Base-by-base conservation (phyloP, 257 asterid genomes). In the Gentiana dahurica region DNA sequence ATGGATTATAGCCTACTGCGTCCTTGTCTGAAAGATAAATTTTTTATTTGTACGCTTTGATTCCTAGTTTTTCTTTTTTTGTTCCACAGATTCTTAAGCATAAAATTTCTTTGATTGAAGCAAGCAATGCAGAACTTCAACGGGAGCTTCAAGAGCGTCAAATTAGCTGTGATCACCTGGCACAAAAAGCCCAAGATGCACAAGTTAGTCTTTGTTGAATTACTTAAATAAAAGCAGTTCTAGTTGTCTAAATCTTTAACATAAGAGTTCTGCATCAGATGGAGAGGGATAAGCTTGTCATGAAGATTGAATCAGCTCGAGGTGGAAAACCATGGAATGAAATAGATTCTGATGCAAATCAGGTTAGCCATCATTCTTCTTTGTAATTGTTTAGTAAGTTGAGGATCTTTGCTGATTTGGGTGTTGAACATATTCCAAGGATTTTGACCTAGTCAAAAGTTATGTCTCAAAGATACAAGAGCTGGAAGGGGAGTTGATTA, bases 71-170 rank as follows among this genome's bases (percentile, higher is more conserved):
- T 9, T 24, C 12, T 53, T 2, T 13, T 65, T 35, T 54, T 64
- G n/a, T 65, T 66, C 53, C 65, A 8, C 76, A 92, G 98, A 83
- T 76, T 73, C 94, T 92, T 44, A 83, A 85, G 79, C 94, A 83
- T 73, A 92, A 88, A 75, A 75, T 92, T 71, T 81, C 95, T 13
- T 73, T 88, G 72, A 88, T 88, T 47, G 98, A 92, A 75, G 84
- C 87, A 70, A 92, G 94, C 78, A 87, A 87, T 62, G 67, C 68
- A 51, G 89, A 78, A 58, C 60, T 91, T 61, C 89, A 77, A 43
- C 70, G 73, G 62, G 98, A 81, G 61, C 89, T 87, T 56, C 82
- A 82, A 48, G 86, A 81, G 63, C 73, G 84, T 44, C 87, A 73
- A 47, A 65, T 68, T 12, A 74, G 72, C 69, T 78, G 78, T 68